Conservation (phyloP, 2,329 filamentous ascomycete genomes). For the Tolypocladium cylindrosporum region DNA sequence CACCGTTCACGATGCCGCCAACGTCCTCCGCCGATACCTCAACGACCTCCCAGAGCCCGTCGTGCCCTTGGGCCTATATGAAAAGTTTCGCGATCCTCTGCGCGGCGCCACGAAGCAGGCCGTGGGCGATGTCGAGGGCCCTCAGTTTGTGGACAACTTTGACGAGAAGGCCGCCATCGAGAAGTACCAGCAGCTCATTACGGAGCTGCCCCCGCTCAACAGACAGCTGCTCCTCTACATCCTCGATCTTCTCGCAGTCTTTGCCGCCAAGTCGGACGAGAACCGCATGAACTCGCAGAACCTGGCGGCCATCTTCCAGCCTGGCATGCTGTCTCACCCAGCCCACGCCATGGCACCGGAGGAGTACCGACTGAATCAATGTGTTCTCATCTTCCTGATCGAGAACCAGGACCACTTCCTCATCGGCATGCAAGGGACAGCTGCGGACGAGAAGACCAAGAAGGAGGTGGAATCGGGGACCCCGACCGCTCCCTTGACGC, state of each 20-base stretch:
- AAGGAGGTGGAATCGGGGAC: conserved; percentile 61
- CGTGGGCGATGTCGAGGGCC: conserved; percentile 57
- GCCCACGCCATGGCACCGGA: conserved; percentile 89
- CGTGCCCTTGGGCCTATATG: conserved; percentile 87
- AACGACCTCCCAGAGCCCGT: conserved; percentile 96
- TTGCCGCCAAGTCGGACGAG: conserved; percentile 90
- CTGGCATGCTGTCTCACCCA: conserved; percentile 89
- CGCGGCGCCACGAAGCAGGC: conserved; percentile 61
- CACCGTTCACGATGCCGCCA: conserved; percentile 96
- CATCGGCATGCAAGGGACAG: conserved; percentile 97
- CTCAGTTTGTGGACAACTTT: conserved; percentile 57
- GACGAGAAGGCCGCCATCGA: conserved; percentile 62
- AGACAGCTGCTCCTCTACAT: conserved; percentile 92
- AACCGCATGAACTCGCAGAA: conserved; percentile 97
- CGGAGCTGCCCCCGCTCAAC: conserved; percentile 84
- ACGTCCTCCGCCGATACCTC: conserved; percentile 88
- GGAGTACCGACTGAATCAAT: conserved; percentile 91
- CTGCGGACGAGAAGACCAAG: conserved; percentile 73
- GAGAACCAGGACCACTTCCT: conserved; percentile 98
- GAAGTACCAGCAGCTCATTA: conserved; percentile 83
- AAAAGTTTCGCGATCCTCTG: conserved; percentile 79
- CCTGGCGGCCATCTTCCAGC: conserved; percentile 93
- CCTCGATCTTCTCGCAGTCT: conserved; percentile 88
- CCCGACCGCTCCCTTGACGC: conserved; percentile 33
- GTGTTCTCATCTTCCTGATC: conserved; percentile 94